A percentile compares a stretch with the other conserved stretches of the same genome.
phyloP scores from a whole-genome alignment of 129 eudicot genomes.

The Arctium minus region DNA sequence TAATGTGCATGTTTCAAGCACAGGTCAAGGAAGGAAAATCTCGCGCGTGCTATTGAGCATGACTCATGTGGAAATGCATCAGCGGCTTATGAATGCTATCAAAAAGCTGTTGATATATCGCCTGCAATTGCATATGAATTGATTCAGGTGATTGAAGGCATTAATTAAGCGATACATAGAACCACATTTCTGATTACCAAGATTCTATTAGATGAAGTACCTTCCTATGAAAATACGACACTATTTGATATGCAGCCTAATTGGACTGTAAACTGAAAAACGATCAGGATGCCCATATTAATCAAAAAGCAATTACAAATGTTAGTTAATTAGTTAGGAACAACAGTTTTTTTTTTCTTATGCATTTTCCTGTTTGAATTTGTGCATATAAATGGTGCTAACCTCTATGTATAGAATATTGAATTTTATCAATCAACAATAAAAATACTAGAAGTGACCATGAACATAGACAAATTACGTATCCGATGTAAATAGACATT shows the following conservation, averaged over 20 bases:
- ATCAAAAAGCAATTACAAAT: not conserved
- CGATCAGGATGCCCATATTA: not conserved
- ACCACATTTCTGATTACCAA: not conserved
- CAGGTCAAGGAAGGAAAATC: slow-evolving; percentile 92
- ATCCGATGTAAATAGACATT: not conserved
- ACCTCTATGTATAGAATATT: not conserved
- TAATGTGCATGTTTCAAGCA: slow-evolving; percentile 9
- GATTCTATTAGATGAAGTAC: not conserved
- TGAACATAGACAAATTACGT: not conserved
- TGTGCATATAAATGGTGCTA: not conserved
- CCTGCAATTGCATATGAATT: slow-evolving; percentile 81
- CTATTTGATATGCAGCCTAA: slow-evolving; percentile 4
- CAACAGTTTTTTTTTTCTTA: not conserved
- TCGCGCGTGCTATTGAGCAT: slow-evolving; percentile 87
- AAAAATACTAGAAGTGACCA: not conserved
- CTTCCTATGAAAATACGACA: not conserved
- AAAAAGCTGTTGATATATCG: slow-evolving; percentile 95
- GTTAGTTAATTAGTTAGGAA: not conserved
- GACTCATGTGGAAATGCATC: slow-evolving; percentile 77
- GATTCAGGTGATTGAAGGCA: slow-evolving; percentile 62
- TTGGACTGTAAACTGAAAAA: not conserved
- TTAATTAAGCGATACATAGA: not conserved
- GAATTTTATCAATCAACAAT: not conserved
- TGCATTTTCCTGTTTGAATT: not conserved
- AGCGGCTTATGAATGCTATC: slow-evolving; percentile 95